These are phyloP conservation scores for Skeletonema tropicum DNA, from an alignment of 108 stramenopile genomes.

Conservation along the genomic window DNA sequence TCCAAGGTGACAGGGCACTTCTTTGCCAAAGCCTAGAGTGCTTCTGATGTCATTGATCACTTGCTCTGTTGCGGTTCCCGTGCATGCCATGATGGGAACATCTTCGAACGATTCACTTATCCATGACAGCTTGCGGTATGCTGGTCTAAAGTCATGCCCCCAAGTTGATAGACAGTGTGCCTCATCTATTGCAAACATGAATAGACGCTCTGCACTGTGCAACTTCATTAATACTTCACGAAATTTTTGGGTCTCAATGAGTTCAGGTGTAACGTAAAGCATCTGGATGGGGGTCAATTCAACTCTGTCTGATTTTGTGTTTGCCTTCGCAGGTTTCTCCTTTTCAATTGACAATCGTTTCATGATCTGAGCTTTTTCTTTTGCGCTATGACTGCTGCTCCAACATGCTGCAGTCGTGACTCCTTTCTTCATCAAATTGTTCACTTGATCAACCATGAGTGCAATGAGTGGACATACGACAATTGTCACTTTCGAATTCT, in stretches of 20 bases:
- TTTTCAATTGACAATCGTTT: constrained; percentile 48
- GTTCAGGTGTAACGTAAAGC: constrained; percentile 97
- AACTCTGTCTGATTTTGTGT: not conserved
- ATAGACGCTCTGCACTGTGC: constrained; percentile 62
- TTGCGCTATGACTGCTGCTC: constrained; percentile 49
- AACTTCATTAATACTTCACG: constrained; percentile 66
- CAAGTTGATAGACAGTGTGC: constrained; percentile 94
- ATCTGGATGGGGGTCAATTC: constrained; percentile 59
- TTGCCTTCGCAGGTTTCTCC: constrained; percentile 15
- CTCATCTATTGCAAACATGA: constrained; percentile 95
- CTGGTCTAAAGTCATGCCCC: constrained; percentile 66
- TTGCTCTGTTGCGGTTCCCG: constrained; percentile 92
- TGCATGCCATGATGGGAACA: constrained; percentile 82
- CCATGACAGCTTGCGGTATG: constrained; percentile 67
- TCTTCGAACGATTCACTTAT: constrained; percentile 82
- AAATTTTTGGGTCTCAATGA: constrained; percentile 80
- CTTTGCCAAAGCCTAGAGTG: constrained; percentile 52
- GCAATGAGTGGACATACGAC: constrained; percentile 96
- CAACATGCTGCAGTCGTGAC: constrained; percentile 69
- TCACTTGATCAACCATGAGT: constrained; percentile 96
- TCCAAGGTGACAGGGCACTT: constrained; percentile 55
- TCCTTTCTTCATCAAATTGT: constrained; percentile 62
- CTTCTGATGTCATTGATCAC: constrained; percentile 83
- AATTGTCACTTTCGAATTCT: constrained; percentile 76
- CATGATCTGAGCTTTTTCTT: constrained; percentile 58